Evolutionary conservation across 345 rosid species (phyloP).

Genomic region (Populus davidiana): DNA sequence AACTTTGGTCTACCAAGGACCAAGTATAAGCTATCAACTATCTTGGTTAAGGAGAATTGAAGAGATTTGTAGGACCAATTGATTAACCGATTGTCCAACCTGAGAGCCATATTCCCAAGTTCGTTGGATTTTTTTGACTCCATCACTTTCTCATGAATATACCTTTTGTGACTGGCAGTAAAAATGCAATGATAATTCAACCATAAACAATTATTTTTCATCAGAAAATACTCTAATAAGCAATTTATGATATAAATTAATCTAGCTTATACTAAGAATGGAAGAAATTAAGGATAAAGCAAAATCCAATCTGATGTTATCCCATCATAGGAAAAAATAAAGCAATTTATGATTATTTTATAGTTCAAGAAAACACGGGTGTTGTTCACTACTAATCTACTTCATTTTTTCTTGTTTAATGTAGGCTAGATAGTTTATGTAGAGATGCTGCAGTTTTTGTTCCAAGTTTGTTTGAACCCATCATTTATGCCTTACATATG

Average conservation of each 20-base stretch:
- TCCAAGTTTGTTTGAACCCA: slow-evolving; percentile 9
- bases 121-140: too few species aligned
- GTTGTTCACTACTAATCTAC: neutral
- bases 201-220: too few species aligned
- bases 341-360: neutral
- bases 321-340: neutral
- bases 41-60: too few species aligned
- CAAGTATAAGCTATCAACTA: too few species aligned
- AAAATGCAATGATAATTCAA: too few species aligned
- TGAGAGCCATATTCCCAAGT: too few species aligned
- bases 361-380: neutral
- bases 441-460: slow-evolving; percentile 40
- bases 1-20: too few species aligned
- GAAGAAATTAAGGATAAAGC: neutral
- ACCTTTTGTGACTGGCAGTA: neutral
- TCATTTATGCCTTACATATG: neutral
- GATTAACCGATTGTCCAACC: too few species aligned
- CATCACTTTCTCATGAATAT: too few species aligned
- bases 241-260: neutral
- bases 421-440: slow-evolving; percentile 46
- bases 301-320: neutral
- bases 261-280: neutral
- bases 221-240: neutral
- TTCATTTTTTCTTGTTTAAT: neutral
- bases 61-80: too few species aligned